phyloP scores from a whole-genome alignment of 805 yeast species.

The Metschnikowia vanudenii region DNA sequence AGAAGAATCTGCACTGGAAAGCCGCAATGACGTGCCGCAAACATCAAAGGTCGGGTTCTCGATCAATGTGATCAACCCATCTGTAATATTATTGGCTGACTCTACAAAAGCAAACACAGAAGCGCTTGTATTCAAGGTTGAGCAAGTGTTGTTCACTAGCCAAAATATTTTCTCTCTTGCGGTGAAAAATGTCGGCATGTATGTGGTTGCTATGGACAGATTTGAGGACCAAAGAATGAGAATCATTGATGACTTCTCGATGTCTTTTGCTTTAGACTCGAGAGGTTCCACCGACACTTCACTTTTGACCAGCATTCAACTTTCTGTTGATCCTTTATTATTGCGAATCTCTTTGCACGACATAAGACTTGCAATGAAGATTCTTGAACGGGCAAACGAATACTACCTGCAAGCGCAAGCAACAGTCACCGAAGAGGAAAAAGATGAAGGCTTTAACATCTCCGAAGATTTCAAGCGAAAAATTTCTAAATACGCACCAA shows the following conservation, averaged over 20 bases:
- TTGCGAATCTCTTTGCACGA: constrained; percentile 84
- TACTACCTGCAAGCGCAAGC: constrained; percentile 36
- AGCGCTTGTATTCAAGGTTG: constrained; percentile 87
- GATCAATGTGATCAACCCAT: constrained; percentile 71
- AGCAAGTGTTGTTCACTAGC: constrained; percentile 68
- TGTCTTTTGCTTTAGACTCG: constrained; percentile 69
- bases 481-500: constrained; percentile 66
- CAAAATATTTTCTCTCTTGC: constrained; percentile 66
- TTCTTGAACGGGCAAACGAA: constrained; percentile 69
- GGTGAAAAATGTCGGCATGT: constrained; percentile 82
- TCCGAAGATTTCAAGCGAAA: constrained; percentile 64
- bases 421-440: constrained; percentile 13
- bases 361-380: constrained; percentile 71
- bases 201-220: constrained; percentile 70
- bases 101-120: constrained; percentile 68
- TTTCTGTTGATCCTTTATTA: constrained; percentile 75
- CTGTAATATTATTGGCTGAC: constrained; percentile 77
- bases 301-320: constrained; percentile 60
- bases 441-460: constrained; percentile 38
- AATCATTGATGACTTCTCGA: constrained; percentile 84
- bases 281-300: constrained; percentile 61
- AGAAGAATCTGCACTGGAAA: not conserved
- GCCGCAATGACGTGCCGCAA: not conserved
- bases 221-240: constrained; percentile 63
- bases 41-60: constrained; percentile 46